These are phyloP conservation scores for Alternaria viburni DNA, from an alignment of 2,329 filamentous ascomycete species.

Conservation along the genomic window DNA sequence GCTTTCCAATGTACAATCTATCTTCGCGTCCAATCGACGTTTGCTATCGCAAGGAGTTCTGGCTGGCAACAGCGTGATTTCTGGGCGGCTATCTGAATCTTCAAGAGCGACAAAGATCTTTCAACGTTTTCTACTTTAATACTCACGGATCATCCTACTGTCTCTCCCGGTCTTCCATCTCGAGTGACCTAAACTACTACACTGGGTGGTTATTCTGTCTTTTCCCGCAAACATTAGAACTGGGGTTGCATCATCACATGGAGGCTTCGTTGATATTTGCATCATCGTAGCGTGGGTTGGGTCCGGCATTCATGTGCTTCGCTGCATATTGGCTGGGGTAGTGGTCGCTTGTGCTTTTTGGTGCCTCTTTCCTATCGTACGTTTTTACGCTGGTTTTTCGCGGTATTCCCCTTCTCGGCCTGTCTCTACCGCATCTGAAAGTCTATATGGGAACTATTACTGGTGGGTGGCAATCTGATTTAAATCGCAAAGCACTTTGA, in stretches of 20 bases:
- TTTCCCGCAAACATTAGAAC: slow-evolving; percentile 33
- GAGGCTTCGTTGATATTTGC: slow-evolving; percentile 32
- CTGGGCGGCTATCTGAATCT: slow-evolving; percentile 28
- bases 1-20: slow-evolving; percentile 32
- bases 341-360: slow-evolving; percentile 35
- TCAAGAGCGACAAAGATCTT: slow-evolving; percentile 29
- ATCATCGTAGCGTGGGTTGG: slow-evolving; percentile 31
- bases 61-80: slow-evolving; percentile 26
- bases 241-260: slow-evolving; percentile 31
- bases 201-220: slow-evolving; percentile 32
- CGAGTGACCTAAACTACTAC: slow-evolving; percentile 19
- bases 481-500: slow-evolving; percentile 11
- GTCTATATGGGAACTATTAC: slow-evolving; percentile 16
- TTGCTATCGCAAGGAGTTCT: slow-evolving; percentile 22
- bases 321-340: slow-evolving; percentile 27
- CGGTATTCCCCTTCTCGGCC: slow-evolving; percentile 12
- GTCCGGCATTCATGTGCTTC: slow-evolving; percentile 29
- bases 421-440: slow-evolving; percentile 15
- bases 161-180: slow-evolving; percentile 6
- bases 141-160: slow-evolving; percentile 8
- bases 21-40: slow-evolving; percentile 19
- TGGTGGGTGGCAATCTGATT: slow-evolving; percentile 28
- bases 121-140: slow-evolving; percentile 18
- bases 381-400: slow-evolving; percentile 22
- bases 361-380: slow-evolving; percentile 13